These are phyloP conservation scores for Apiospora kogelbergensis DNA, from an alignment of 2,329 filamentous ascomycete species.

Conservation along the genomic window DNA sequence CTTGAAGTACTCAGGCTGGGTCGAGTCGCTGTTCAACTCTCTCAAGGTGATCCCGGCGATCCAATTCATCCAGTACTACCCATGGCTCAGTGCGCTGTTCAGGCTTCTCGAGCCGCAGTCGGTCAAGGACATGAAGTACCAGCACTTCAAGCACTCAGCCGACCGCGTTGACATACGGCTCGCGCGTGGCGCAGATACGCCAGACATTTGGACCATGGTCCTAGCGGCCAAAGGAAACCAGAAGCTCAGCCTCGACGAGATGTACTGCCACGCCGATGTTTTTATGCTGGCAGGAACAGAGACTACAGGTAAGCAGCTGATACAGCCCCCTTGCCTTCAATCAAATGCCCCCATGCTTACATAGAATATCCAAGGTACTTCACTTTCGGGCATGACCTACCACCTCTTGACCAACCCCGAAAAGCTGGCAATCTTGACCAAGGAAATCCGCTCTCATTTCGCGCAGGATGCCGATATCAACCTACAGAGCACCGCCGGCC, in stretches of 20 bases:
- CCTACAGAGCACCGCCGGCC: constrained; percentile 18
- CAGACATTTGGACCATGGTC: not conserved
- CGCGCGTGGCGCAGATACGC: not conserved
- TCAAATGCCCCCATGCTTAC: no score
- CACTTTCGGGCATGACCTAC: constrained; percentile 39
- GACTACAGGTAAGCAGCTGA: constrained; percentile 20
- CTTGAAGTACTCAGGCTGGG: constrained; percentile 21
- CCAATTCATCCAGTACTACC: constrained; percentile 20
- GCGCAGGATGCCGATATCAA: constrained; percentile 25
- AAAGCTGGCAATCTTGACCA: constrained; percentile 20
- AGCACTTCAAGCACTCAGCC: not conserved
- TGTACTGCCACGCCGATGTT: constrained; percentile 18
- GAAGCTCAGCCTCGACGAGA: constrained; percentile 15
- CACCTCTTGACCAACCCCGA: constrained; percentile 35
- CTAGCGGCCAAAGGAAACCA: constrained; percentile 20
- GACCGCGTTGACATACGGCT: not conserved
- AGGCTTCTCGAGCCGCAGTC: constrained; percentile 21
- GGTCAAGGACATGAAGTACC: not conserved
- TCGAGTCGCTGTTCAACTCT: constrained; percentile 19
- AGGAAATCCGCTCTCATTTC: constrained; percentile 27
- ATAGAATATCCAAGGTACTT: no score
- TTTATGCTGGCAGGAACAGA: constrained; percentile 19
- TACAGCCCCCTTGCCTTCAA: no score
- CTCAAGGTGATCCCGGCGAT: constrained; percentile 20
- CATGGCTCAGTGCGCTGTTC: constrained; percentile 17